Evolutionary conservation across 352 stramenopile species (phyloP), one percentile per base, ranked within the genome.

Genomic region (Globisporangium spinosum): DNA sequence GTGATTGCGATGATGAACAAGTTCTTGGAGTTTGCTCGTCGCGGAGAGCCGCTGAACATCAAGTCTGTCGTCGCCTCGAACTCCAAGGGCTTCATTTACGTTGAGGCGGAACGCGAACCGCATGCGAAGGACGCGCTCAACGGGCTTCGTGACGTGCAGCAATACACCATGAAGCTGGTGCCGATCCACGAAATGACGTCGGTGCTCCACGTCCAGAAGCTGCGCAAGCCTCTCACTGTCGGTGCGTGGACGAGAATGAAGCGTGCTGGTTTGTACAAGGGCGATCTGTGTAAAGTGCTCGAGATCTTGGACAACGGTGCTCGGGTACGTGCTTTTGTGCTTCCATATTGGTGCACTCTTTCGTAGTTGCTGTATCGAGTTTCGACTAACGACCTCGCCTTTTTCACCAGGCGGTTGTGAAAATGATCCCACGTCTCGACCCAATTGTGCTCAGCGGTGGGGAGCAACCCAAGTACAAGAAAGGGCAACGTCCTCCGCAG

Each of bases 1-100:
- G 89, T 96, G 20, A 77, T 95, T 29, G 83, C 87, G 15, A 77
- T 96, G 65, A 96, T 96, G 89, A 95, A 96, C 77, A 96, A 96
- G 72, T 95, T 93, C 58, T 74, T 96, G 32, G 87, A 96, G 53
- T 91, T 96, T 68, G 71, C 83, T 12, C 84, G 86, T 15, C 89
- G 85, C n/a, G 89, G 89, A 15, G 83, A 95, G 70, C 87, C 89
- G 56, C 74, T 96, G 9, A 78, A 87, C 69, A 82, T 96, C 68
- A 96, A 96, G 69, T 95, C 87, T 17, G 89, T 95, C 13, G 76
- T 96, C 25, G 87, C 87, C 0, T 94, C 87, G 15, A 95, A 89
- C 69, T 95, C 89, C 8, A 96, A 96, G 65, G 89, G 89, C 0
- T 96, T 95, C 67, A 94, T 96, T 65, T 96, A 96, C 67, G 86